These are phyloP conservation scores for Ophiocordyceps polyrhachis-furcata DNA, from an alignment of 2,329 filamentous ascomycete genomes.

Conservation along the genomic window DNA sequence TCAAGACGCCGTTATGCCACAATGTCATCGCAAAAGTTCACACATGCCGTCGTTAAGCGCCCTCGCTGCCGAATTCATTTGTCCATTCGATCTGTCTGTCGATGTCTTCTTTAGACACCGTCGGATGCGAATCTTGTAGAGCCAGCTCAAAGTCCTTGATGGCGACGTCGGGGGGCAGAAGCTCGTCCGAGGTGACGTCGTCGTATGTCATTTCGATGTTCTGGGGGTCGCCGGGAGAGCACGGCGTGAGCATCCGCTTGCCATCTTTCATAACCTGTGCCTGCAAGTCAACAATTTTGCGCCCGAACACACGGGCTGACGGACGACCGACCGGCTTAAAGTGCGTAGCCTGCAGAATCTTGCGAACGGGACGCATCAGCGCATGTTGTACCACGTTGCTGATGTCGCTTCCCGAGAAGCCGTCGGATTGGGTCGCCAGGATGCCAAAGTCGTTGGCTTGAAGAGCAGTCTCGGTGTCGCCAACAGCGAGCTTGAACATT, in stretches of 20 bases:
- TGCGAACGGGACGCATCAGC: conserved; percentile 89
- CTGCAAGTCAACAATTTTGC: background rate
- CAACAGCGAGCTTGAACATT: conserved; percentile 94
- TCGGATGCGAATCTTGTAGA: conserved; percentile 72
- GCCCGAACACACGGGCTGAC: conserved; percentile 2
- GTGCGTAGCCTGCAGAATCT: conserved; percentile 94
- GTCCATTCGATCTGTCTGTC: conserved; percentile 83
- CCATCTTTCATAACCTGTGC: conserved; percentile 51
- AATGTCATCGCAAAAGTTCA: conserved; percentile 5
- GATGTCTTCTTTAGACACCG: conserved; percentile 75
- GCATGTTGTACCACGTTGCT: conserved; percentile 89
- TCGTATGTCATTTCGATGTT: conserved; percentile 92
- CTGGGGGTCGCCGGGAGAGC: conserved; percentile 74
- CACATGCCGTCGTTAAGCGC: conserved; percentile 23
- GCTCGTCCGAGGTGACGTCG: conserved; percentile 62
- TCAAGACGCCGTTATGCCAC: conserved; percentile 11
- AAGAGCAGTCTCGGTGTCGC: conserved; percentile 75
- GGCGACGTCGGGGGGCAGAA: conserved; percentile 70
- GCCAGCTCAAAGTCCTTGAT: conserved; percentile 90
- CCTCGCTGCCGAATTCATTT: conserved; percentile 86
- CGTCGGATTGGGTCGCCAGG: conserved; percentile 67
- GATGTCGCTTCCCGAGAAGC: conserved; percentile 94
- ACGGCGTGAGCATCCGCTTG: conserved; percentile 59
- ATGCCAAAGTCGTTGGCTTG: conserved; percentile 59
- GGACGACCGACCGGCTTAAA: conserved; percentile 61